Evolutionary conservation across 2,329 filamentous ascomycete species (phyloP).

Genomic region (Phialophora expanda): DNA sequence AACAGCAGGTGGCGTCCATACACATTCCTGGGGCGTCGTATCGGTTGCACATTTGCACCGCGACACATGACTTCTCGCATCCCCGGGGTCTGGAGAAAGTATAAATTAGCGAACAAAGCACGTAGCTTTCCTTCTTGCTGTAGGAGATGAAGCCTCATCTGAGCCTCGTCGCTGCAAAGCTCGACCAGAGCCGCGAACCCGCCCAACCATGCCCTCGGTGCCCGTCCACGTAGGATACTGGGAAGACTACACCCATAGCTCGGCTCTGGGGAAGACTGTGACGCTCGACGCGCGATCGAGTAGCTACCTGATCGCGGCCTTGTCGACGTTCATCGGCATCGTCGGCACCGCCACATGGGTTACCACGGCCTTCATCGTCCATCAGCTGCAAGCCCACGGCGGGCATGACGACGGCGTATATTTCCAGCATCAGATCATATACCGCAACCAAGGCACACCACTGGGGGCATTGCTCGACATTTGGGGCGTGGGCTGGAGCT

Average conservation of each 20-base stretch:
- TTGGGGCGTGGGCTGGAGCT: not conserved
- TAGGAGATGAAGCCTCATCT: not conserved
- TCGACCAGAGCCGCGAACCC: not conserved
- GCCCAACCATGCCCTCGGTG: not conserved
- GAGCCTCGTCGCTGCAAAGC: not conserved
- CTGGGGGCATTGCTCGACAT: slow-evolving; percentile 1
- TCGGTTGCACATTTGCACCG: too few species aligned
- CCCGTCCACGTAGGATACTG: slow-evolving; percentile 1
- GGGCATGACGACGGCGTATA: slow-evolving; percentile 12
- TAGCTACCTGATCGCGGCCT: slow-evolving; percentile 1
- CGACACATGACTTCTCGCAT: too few species aligned
- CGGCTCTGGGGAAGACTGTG: slow-evolving; percentile 1
- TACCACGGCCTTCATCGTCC: not conserved
- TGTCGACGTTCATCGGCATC: slow-evolving; percentile 12
- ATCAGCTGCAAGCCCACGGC: slow-evolving; percentile 1
- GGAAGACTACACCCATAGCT: not conserved
- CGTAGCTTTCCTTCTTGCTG: too few species aligned
- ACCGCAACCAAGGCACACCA: slow-evolving; percentile 11
- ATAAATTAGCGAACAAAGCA: too few species aligned
- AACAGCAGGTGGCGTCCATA: too few species aligned
- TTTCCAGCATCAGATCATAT: slow-evolving; percentile 14
- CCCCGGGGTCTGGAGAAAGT: too few species aligned
- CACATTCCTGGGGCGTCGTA: too few species aligned
- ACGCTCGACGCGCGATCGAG: slow-evolving; percentile 4
- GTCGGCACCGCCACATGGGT: slow-evolving; percentile 13